Base-by-base conservation (phyloP, 1,139 yeast genomes). In the Hansenula lynferdii region DNA sequence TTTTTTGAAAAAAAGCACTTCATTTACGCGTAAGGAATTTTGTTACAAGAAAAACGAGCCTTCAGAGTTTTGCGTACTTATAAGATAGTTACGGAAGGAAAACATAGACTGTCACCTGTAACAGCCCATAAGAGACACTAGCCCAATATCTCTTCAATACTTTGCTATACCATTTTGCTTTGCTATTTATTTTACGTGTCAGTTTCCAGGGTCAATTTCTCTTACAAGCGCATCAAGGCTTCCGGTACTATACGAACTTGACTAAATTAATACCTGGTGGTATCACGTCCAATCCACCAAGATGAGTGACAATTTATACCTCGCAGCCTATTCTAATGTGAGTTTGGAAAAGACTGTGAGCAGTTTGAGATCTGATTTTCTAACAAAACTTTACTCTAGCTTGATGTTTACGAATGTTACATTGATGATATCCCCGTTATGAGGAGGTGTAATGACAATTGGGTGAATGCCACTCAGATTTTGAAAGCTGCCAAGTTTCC, bases 401-500 rank as follows among this genome's bases (percentile, higher is more conserved):
- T 61, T 17, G 83, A 77, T 42, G 85, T 78, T 36, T 77, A 71
- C 51, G 85, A 78, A 57, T 77, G 82, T 53, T 64, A 67, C 35
- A 70, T 72, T 50, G 71, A 70, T 44, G 72, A 70, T 25, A 70
- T 72, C 21, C 77, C 78, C 1, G 57, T 73, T 25, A 90, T 90
- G 97, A 70, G 96, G 52, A 70, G 97, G 37, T 67, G 69, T 25
- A 60, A 70, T 39, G 97, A 92, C 58, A 80, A 92, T 31, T 86
- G 92, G 82, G 77, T 90, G 47, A 90, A 92, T 60, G 95, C 96
- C 12, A 87, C 97, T n/a, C 97, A 92, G 63, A 87, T 92, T 34
- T 70, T 92, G 44, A 90, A 92, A 59, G 94, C 94, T 38, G 96
- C 97, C 37, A 85, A 87, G 56, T 87, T 90, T 59, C 96, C 96